Percentiles rank a stretch among this genome's conserved stretches.
Evolutionary conservation across 306 rosid species (phyloP).

Genomic region (Ormosia semicastrata): DNA sequence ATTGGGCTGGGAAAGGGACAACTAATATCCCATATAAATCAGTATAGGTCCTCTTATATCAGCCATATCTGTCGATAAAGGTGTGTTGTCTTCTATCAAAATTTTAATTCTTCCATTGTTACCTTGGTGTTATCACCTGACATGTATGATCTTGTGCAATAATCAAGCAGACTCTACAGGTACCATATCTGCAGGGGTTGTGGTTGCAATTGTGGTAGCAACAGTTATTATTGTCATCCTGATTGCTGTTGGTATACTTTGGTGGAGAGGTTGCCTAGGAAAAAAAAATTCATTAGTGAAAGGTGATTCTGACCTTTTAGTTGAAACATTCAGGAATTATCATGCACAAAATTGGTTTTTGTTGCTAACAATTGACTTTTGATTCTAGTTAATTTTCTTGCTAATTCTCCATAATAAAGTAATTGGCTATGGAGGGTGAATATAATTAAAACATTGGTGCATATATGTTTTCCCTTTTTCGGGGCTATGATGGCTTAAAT

Average conservation of each 20-base stretch:
- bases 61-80: constrained; percentile 43
- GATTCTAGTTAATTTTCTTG: no score
- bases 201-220: constrained; percentile 35
- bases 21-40: constrained; percentile 42
- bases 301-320: constrained; percentile 18
- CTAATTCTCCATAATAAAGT: no score
- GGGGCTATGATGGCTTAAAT: no score
- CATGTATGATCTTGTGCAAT: not conserved
- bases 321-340: no score
- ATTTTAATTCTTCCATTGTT: not conserved
- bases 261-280: constrained; percentile 37
- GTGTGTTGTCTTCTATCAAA: constrained; percentile 24
- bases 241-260: constrained; percentile 8
- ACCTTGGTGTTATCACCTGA: not conserved
- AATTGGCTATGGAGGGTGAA: no score
- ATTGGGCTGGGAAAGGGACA: constrained; percentile 70
- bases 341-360: no score
- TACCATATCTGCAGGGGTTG: not conserved
- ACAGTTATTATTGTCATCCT: constrained; percentile 12
- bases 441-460: no score
- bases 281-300: constrained; percentile 10
- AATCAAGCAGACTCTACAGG: not conserved
- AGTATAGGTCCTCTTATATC: constrained; percentile 68
- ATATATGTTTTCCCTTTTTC: no score
- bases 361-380: no score